Evolutionary conservation across 208 protist species (phyloP).

Genomic region (Angomonas deanei): DNA sequence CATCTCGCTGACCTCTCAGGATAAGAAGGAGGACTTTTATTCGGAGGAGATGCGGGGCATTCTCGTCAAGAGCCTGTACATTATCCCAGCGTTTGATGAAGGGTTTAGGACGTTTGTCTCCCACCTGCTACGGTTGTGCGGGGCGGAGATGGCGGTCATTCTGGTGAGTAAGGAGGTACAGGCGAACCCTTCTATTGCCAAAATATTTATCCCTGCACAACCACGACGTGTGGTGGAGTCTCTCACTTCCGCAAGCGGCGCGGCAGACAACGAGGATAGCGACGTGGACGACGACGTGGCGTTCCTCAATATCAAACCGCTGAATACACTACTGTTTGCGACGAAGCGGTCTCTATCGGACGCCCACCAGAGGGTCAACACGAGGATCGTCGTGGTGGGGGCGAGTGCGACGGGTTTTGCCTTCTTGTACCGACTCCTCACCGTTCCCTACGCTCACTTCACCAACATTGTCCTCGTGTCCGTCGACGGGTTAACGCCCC

Average conservation of each 20-base stretch:
- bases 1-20: slow-evolving; percentile 30
- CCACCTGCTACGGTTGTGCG: slow-evolving; percentile 59
- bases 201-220: slow-evolving; percentile 31
- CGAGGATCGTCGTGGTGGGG: slow-evolving; percentile 83
- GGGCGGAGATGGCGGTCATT: slow-evolving; percentile 43
- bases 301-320: slow-evolving; percentile 12
- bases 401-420: slow-evolving; percentile 72
- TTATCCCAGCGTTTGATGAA: slow-evolving; percentile 52
- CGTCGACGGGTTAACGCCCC: slow-evolving; percentile 69
- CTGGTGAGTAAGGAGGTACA: slow-evolving; percentile 25
- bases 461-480: slow-evolving; percentile 86
- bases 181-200: slow-evolving; percentile 35
- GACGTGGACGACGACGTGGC: neutral
- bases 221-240: slow-evolving; percentile 77
- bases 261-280: neutral
- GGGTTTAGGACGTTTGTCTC: slow-evolving; percentile 71
- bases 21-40: slow-evolving; percentile 34
- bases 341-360: slow-evolving; percentile 74
- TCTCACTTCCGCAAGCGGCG: too few relatives aligned
- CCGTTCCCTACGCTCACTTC: slow-evolving; percentile 77
- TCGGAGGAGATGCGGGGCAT: slow-evolving; percentile 42
- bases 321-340: slow-evolving; percentile 68
- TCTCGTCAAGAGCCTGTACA: slow-evolving; percentile 63
- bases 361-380: slow-evolving; percentile 64
- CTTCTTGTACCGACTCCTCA: slow-evolving; percentile 71